phyloP scores from a whole-genome alignment of 345 rosid genomes.

The Zanthoxylum bungeanum region DNA sequence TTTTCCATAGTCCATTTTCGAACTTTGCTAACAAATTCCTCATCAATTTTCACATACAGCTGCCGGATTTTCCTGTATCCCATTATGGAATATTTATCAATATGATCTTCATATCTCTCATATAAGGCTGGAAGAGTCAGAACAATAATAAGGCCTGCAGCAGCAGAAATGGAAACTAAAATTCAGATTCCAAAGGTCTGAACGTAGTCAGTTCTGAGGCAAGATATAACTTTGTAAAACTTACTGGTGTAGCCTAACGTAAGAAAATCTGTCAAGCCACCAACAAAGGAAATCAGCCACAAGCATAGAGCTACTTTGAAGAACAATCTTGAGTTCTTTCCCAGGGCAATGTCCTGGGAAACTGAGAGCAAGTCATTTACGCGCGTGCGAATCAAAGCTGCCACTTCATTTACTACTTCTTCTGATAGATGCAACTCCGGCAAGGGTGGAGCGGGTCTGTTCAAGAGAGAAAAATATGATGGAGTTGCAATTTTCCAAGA shows the following conservation, averaged over 20 bases:
- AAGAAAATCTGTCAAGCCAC: slow-evolving; percentile 69
- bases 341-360: slow-evolving; percentile 73
- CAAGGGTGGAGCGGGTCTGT: slow-evolving; percentile 92
- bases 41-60: slow-evolving; percentile 43
- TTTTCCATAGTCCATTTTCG: slow-evolving; percentile 48
- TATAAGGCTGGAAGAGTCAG: slow-evolving; percentile 76
- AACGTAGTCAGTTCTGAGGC: background rate
- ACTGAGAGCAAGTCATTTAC: slow-evolving; percentile 58
- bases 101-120: slow-evolving; percentile 54
- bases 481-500: slow-evolving; percentile 9
- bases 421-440: slow-evolving; percentile 73
- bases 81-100: slow-evolving; percentile 39
- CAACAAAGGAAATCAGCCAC: slow-evolving; percentile 56
- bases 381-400: slow-evolving; percentile 38
- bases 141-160: slow-evolving; percentile 59
- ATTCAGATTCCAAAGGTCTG: background rate
- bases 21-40: slow-evolving; percentile 31
- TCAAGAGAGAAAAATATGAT: slow-evolving; percentile 4
- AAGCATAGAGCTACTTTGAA: slow-evolving; percentile 55
- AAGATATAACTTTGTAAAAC: slow-evolving; percentile 11
- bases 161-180: background rate
- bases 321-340: slow-evolving; percentile 64
- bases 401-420: slow-evolving; percentile 49
- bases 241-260: slow-evolving; percentile 73
- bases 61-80: slow-evolving; percentile 33